Evolutionary conservation across 129 eudicot species (phyloP), one percentile per base, ranked within the genome.

Genomic region (Flaveria trinervia): DNA sequence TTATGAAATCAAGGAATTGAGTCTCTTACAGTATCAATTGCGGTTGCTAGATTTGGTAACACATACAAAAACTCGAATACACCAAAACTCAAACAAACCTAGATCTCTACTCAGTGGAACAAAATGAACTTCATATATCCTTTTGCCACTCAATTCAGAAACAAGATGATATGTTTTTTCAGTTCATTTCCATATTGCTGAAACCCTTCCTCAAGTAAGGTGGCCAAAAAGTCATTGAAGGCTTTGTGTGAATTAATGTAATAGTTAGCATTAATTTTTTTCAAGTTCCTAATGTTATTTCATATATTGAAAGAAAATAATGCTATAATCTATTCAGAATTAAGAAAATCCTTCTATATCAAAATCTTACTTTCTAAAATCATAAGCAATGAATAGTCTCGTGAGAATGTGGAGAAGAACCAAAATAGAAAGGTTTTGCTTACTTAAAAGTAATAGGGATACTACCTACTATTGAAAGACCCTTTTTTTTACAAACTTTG

Each of bases 41-140:
- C 3, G 30, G 30, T 26, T 28, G 33, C 33, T 28, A 28, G 33
- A 28, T 28, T 28, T 28, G 4, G 33, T 28, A 28, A 28, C 33
- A 28, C 33, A 28, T 28, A 28, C 33, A 28, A 4, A 28, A 28
- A 28, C 33, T 28, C 4, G 4, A 28, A 28, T 28, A 28, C 33
- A 28, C 33, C 33, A 28, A 28, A 28, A 28, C 33, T 28, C 33
- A 0, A 28, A 28, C 4, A 28, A 28, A 28, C 33, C 33, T 28
- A 28, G 33, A 28, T 28, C 33, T 28, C 33, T 28, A 4, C 33
- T 28, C 33, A 69, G 60, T 45, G 64, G 61, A 75, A 69, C 56
- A 60, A 12, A 81, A 75, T 68, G 39, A 75, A 69, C 73, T 45
- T 81, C 73, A 68, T 81, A 75, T 69, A 75, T 75, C 77, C 80